Evolutionary conservation across 331 rosid genomes (phyloP).

Genomic region (Dryas integrifolia): DNA sequence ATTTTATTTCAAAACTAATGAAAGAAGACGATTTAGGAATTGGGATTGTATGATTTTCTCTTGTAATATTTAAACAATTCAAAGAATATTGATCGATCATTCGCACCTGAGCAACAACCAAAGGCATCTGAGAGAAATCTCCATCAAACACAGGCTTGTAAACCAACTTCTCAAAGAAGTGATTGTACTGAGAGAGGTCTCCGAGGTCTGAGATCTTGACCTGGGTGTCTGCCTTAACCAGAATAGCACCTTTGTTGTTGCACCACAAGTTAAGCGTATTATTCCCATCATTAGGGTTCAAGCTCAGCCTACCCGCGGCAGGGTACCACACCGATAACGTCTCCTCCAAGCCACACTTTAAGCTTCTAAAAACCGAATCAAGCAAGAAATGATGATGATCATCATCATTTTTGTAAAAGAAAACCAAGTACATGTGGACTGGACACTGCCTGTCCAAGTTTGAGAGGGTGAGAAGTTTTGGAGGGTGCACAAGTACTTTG

Average conservation of each 20-base stretch:
- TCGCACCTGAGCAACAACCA: constrained; percentile 77
- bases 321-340: constrained; percentile 59
- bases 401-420: constrained; percentile 39
- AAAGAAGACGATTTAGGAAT: no score
- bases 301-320: constrained; percentile 60
- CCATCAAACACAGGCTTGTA: constrained; percentile 52
- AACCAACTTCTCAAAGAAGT: constrained; percentile 58
- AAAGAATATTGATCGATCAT: no score
- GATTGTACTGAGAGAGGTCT: constrained; percentile 56
- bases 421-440: constrained; percentile 56
- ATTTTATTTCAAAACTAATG: no score
- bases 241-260: constrained; percentile 60
- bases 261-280: constrained; percentile 59
- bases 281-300: constrained; percentile 33
- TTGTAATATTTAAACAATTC: no score
- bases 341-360: constrained; percentile 65
- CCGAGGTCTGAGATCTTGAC: constrained; percentile 53
- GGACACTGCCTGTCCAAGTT: constrained; percentile 83
- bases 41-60: no score
- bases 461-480: constrained; percentile 51
- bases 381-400: constrained; percentile 20
- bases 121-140: constrained; percentile 56
- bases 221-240: constrained; percentile 45
- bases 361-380: constrained; percentile 42
- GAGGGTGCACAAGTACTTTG: constrained; percentile 32